Evolutionary conservation across 1,284 basidiomycete genomes (phyloP), one percentile per base, ranked within the genome.

Genomic region (Irpex lacteus): DNA sequence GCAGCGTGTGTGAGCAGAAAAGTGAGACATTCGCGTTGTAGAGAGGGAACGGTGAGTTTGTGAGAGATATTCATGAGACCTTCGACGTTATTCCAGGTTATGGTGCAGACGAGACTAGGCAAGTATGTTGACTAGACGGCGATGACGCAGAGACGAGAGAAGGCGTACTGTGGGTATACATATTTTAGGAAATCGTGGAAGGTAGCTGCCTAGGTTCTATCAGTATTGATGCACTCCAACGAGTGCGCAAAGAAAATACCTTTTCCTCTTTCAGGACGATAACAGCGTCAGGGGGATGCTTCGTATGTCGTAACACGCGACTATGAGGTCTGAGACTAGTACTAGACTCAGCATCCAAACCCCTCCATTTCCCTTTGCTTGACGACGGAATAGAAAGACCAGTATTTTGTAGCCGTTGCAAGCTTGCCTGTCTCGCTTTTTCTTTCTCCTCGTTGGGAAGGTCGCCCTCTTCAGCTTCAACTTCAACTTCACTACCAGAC

Each of bases 51-150:
- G 69, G 91, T 91, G 63, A 95, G 87, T 72, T 95, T 95, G 74
- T 91, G 87, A 1, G 91, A 86, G 50, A 95, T 92, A 72, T 93
- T 92, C 87, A 94, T 91, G 37, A 95, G 82, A 49, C 89, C 88
- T 70, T 93, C 94, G 36, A 94, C 95, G 73, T 96, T 96, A 69
- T 94, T 93, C 95, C 95, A 97, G 1, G 92, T 91, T 62, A 96
- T 94, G 7, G 92, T 93, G 77, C 94, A 96, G 70, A 94, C 90
- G 61, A 95, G 83, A 69, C 91, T 94, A 69, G 49, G 11, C 11
- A 56, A 37, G 4, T 18, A 56, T 18, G 54, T 26, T 15, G 34
- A 56, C 2, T 11, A 56, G 7, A 4, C 37, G n/a, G 26, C 13
- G 37, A 37, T 3, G 26, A 36, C 9, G n/a, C 32, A 4, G 57